phyloP scores from a whole-genome alignment of 2,329 filamentous ascomycete species.

The Sporothrix globosa region DNA sequence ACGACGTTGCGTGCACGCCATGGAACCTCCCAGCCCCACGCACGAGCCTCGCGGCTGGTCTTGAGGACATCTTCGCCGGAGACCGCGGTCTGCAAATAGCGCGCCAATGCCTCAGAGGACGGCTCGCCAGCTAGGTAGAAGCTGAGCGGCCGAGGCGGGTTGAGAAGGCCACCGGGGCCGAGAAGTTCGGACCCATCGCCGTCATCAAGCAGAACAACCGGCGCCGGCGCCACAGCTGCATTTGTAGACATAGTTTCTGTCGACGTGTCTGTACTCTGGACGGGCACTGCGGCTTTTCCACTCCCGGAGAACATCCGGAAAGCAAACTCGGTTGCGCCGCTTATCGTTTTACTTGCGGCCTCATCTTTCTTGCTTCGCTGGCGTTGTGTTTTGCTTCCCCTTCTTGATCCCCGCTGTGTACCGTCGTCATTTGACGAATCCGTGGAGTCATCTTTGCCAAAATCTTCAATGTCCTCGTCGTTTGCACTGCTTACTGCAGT shows the following conservation, averaged over 20 bases:
- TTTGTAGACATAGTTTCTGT: neutral
- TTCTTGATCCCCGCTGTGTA: neutral
- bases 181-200: conserved; percentile 43
- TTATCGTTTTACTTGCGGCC: neutral
- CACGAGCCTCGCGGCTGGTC: conserved; percentile 46
- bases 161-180: conserved; percentile 47
- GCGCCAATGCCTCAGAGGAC: conserved; percentile 44
- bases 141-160: conserved; percentile 48
- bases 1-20: conserved; percentile 58
- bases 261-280: neutral
- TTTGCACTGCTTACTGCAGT: neutral
- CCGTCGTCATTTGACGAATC: conserved; percentile 12
- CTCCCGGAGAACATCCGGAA: conserved; percentile 36
- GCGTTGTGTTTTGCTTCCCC: neutral
- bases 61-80: conserved; percentile 55
- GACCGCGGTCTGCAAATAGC: conserved; percentile 55
- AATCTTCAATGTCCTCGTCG: neutral
- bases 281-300: neutral
- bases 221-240: neutral
- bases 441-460: neutral
- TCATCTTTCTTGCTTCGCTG: neutral
- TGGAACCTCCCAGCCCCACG: conserved; percentile 63
- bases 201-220: conserved; percentile 55
- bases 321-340: conserved; percentile 30
- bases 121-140: conserved; percentile 54